phyloP scores from a whole-genome alignment of 129 eudicot genomes.

The Erigeron canadensis region DNA sequence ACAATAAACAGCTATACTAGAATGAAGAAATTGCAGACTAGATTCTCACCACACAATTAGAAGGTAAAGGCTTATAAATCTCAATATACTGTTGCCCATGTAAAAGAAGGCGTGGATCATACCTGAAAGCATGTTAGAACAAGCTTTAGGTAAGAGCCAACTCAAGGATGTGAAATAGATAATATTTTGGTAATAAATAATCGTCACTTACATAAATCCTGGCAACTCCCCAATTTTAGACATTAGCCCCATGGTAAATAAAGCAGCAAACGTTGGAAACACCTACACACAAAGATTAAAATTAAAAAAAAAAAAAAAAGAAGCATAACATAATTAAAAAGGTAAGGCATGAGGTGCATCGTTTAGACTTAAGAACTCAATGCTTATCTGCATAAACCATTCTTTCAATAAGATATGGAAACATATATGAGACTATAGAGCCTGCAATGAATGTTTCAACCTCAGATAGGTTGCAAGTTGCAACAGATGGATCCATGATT shows the following conservation, averaged over 20 bases:
- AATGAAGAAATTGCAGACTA: constrained; percentile 16
- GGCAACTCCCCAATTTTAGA: constrained; percentile 47
- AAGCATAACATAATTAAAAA: not conserved
- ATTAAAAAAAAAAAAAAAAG: no score
- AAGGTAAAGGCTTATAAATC: constrained; percentile 82
- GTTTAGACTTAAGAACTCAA: not conserved
- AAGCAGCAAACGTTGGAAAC: constrained; percentile 87
- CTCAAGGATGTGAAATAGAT: not conserved
- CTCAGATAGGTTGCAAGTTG: not conserved
- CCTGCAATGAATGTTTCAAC: not conserved
- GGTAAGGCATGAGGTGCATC: not conserved
- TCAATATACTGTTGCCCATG: constrained; percentile 98
- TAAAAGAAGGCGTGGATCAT: constrained; percentile 88
- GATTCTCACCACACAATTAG: constrained; percentile 63
- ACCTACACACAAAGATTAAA: constrained; percentile 47
- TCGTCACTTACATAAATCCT: constrained; percentile 63
- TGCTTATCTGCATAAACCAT: constrained; percentile 11
- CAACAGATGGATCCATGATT: not conserved
- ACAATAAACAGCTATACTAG: not conserved
- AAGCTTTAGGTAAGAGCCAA: constrained; percentile 10
- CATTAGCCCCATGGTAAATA: constrained; percentile 45
- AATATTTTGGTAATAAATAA: not conserved
- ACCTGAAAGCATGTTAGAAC: constrained; percentile 39
- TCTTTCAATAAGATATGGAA: not conserved
- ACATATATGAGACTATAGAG: not conserved